Conservation (phyloP, 2,329 filamentous ascomycete species). For the Myriangium duriaei region DNA sequence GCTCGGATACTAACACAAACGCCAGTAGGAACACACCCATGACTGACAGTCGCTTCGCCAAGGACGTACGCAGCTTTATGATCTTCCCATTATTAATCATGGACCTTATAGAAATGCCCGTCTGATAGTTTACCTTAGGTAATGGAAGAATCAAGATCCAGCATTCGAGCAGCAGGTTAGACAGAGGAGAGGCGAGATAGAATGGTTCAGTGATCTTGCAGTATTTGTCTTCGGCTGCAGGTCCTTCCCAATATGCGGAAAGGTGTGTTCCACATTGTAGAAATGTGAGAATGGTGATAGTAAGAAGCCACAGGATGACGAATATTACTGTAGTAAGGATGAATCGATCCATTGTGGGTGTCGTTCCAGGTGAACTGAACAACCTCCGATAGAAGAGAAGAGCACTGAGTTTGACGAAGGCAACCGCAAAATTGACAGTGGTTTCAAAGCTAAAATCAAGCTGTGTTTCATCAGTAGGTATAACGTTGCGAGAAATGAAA, state of each 20-base stretch:
- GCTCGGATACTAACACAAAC: background rate
- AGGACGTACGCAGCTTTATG: background rate
- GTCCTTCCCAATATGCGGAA: background rate
- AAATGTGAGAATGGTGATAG: background rate
- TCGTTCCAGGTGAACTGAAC: background rate
- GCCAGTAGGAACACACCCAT: background rate
- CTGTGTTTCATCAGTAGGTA: background rate
- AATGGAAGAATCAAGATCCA: background rate
- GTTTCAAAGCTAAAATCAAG: background rate
- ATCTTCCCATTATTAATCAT: no score
- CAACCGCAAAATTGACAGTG: background rate
- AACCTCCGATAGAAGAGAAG: background rate
- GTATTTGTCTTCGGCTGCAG: no score
- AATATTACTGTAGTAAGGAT: background rate
- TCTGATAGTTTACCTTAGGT: background rate
- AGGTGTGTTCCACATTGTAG: background rate
- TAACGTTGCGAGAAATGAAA: background rate
- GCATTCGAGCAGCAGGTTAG: background rate
- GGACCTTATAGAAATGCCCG: no score
- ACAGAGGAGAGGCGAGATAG: background rate
- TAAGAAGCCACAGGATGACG: background rate
- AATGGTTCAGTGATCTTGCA: background rate
- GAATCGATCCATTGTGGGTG: background rate
- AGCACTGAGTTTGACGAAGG: background rate
- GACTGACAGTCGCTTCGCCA: background rate